Evolutionary conservation across 192 early-diverging fungal genomes (phyloP).

Genomic region (Coemansia sp.): DNA sequence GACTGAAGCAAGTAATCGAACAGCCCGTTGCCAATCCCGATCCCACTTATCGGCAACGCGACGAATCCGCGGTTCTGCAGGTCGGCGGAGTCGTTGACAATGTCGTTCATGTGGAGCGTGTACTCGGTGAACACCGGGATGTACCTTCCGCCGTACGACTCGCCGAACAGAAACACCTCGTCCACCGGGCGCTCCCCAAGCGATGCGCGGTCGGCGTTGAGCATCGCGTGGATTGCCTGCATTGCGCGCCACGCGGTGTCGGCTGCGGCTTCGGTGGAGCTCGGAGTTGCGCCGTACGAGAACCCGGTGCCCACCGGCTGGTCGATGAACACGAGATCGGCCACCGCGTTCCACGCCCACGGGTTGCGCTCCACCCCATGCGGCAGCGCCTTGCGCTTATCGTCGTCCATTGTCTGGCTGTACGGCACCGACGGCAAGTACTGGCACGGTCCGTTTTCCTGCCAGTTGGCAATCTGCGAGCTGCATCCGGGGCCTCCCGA

Average conservation of each 20-base stretch:
- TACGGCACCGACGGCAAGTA: slow-evolving; percentile 26
- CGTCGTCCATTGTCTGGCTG: slow-evolving; percentile 23
- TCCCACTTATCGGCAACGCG: slow-evolving; percentile 41
- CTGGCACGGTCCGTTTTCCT: slow-evolving; percentile 76
- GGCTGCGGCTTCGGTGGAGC: slow-evolving; percentile 49
- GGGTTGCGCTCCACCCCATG: slow-evolving; percentile 52
- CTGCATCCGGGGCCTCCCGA: slow-evolving; percentile 79
- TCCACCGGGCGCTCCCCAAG: slow-evolving; percentile 8
- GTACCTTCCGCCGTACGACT: slow-evolving; percentile 60
- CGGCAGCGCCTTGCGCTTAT: slow-evolving; percentile 46
- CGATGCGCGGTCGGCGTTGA: slow-evolving; percentile 9
- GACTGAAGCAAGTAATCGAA: slow-evolving; percentile 49
- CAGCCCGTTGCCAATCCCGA: slow-evolving; percentile 61
- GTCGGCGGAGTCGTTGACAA: slow-evolving; percentile 8
- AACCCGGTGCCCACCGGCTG: slow-evolving; percentile 76
- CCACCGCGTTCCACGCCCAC: slow-evolving; percentile 69
- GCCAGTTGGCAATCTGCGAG: slow-evolving; percentile 70
- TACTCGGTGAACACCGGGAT: slow-evolving; percentile 55
- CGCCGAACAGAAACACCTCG: slow-evolving; percentile 55
- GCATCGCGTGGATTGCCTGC: slow-evolving; percentile 42
- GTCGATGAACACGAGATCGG: slow-evolving; percentile 59
- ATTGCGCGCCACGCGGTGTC: slow-evolving; percentile 56
- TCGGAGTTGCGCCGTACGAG: slow-evolving; percentile 57
- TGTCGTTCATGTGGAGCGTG: slow-evolving; percentile 41
- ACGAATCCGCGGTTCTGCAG: slow-evolving; percentile 29